Percentiles rank a stretch among this genome's conserved stretches.
Evolutionary conservation across 2,329 filamentous ascomycete genomes (phyloP).

Genomic region (Stachybotrys elegans): DNA sequence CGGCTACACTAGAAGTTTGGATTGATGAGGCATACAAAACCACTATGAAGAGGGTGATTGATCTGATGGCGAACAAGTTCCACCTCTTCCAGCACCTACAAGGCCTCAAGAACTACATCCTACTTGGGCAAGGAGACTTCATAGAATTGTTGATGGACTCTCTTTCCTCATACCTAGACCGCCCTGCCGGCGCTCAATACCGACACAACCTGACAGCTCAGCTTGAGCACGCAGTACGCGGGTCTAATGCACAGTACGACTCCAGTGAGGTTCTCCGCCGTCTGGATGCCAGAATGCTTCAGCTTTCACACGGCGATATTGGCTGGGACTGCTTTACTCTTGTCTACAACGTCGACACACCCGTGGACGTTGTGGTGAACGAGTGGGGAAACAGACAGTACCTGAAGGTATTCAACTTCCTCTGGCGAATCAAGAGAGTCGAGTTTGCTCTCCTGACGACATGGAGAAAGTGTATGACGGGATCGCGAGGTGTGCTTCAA

Average conservation of each 20-base stretch:
- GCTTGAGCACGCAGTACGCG: constrained; percentile 92
- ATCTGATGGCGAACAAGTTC: constrained; percentile 93
- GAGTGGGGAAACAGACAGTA: constrained; percentile 95
- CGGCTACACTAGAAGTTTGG: constrained; percentile 81
- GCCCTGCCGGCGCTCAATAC: constrained; percentile 94
- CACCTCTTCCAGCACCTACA: constrained; percentile 88
- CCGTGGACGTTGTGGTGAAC: constrained; percentile 94
- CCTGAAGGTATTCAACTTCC: constrained; percentile 97
- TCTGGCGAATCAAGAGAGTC: constrained; percentile 97
- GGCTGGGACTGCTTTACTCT: constrained; percentile 99
- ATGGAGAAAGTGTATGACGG: constrained; percentile 95
- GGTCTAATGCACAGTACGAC: constrained; percentile 95
- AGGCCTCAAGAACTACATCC: constrained; percentile 89
- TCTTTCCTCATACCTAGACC: constrained; percentile 83
- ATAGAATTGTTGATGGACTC: constrained; percentile 97
- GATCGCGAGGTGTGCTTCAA: constrained; percentile 82
- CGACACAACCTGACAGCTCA: constrained; percentile 96
- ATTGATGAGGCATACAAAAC: constrained; percentile 98
- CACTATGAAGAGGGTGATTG: constrained; percentile 90
- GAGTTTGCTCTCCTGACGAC: constrained; percentile 88
- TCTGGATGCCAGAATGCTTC: constrained; percentile 95
- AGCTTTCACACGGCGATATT: constrained; percentile 92
- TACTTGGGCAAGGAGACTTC: constrained; percentile 94
- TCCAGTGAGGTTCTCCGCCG: constrained; percentile 84
- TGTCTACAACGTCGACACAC: constrained; percentile 96